A percentile compares a stretch with the other conserved stretches of the same genome.
Conservation (phyloP, 331 rosid genomes). For the Quercus lobata region DNA sequence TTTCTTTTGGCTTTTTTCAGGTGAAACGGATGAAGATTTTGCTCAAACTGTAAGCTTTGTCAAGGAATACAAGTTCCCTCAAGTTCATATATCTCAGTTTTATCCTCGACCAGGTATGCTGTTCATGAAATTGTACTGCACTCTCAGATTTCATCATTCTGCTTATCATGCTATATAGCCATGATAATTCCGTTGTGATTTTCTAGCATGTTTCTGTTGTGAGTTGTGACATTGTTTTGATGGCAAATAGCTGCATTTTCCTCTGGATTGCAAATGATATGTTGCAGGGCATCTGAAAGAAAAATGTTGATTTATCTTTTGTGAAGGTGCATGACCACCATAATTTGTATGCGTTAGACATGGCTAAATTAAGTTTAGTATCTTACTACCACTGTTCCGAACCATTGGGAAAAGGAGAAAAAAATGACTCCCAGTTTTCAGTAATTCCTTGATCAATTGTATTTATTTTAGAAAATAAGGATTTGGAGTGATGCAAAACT, state of each 20-base stretch:
- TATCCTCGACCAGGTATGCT: slow-evolving; percentile 92
- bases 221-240: not conserved
- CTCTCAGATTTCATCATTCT: not conserved
- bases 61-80: slow-evolving; percentile 71
- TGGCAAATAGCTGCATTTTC: not conserved
- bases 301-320: not conserved
- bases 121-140: not conserved
- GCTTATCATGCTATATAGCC: not conserved
- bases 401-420: too few relatives aligned
- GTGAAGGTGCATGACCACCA: not conserved
- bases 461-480: too few relatives aligned
- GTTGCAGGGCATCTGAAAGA: not conserved
- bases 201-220: not conserved
- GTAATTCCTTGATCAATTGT: too few relatives aligned
- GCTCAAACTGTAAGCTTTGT: slow-evolving; percentile 68
- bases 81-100: slow-evolving; percentile 97
- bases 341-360: not conserved
- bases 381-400: too few relatives aligned
- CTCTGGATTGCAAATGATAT: not conserved
- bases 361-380: too few relatives aligned
- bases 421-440: too few relatives aligned
- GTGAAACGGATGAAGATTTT: slow-evolving; percentile 94
- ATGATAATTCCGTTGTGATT: not conserved
- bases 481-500: too few relatives aligned
- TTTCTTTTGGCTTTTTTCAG: slow-evolving; percentile 45